Base-by-base conservation (phyloP, 148 eudicot genomes). In the Vaccinium darrowii region DNA sequence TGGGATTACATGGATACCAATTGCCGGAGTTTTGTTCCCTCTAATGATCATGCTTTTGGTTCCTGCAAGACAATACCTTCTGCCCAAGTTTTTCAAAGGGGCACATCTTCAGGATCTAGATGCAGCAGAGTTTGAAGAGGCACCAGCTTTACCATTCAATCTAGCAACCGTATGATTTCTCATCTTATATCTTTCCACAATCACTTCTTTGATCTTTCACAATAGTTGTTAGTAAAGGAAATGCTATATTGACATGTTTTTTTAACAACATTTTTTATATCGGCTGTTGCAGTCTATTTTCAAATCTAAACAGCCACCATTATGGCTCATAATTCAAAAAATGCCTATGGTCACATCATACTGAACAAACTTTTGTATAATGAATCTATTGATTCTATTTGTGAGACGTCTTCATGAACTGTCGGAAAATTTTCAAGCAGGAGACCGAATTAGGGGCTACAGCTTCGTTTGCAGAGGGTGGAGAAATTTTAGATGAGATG, bases 11-110 rank as follows among this genome's bases (percentile, higher is more conserved):
- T 97, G 99, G 99, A 94, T 97, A 75, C 98, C 98, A 27, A 88
- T 97, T 78, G 99, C 99, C 43, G 99, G 99, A 54, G 98, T 97
- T 78, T 94, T 97, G 60, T 97, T 97, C 85, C 99, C 99, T 21
- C 86, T 97, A 85, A 71, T 97, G 89, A 97, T 97, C 86, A 97
- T 97, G 99, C 98, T 97, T 83, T 94, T 97, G 83, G 98, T 97
- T 72, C 99, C 99, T 10, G 98, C 93, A 67, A 90, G 99, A 81
- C 99, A 97, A 82, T 97, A 93, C 86, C 52, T 93, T 67, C 93
- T 97, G 56, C 96, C 99, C 25, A 91, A 89, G 86, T 93, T 95
- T 82, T 97, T 95, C 87, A 97, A 97, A 88, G 94, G 89, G 56
- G 96, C 87, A 79, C 99, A 97, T 91, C 94, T 97, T 87, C 99